Percentiles rank a stretch among this genome's conserved stretches.
phyloP scores from a whole-genome alignment of 345 rosid species.

The Theobroma cacao region DNA sequence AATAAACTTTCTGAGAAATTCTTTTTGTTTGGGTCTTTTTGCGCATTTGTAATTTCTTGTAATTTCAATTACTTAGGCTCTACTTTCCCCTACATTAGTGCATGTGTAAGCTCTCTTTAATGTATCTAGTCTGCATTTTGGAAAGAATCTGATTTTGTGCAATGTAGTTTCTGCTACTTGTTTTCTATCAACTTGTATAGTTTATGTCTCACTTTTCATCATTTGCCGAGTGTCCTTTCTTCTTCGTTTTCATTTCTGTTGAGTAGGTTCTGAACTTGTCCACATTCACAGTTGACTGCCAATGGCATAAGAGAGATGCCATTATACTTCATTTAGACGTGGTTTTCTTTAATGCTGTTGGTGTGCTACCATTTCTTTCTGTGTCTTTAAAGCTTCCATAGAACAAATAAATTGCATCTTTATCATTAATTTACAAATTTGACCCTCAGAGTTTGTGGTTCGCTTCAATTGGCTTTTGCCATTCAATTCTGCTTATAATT shows the following conservation, averaged over 20 bases:
- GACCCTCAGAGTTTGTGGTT: neutral
- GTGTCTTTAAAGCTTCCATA: neutral
- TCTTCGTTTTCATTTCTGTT: neutral
- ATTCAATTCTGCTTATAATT: neutral
- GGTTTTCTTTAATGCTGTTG: too few species aligned
- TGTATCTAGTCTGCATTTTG: neutral
- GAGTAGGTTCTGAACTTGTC: neutral
- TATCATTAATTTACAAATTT: neutral
- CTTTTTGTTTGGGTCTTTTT: neutral
- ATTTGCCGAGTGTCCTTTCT: neutral
- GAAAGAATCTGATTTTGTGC: neutral
- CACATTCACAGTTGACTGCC: neutral
- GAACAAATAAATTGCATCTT: neutral
- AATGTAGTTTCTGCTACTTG: neutral
- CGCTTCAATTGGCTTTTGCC: neutral
- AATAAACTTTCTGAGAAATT: neutral
- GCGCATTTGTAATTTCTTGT: neutral
- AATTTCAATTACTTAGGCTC: neutral
- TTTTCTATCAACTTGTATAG: neutral
- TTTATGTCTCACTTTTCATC: neutral
- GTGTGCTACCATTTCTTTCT: neutral
- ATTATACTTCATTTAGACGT: too few species aligned
- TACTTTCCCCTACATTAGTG: neutral
- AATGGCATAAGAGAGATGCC: neutral
- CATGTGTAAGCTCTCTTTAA: neutral